Conservation (phyloP, 2,329 filamentous ascomycete genomes). For the Xylaria multiplex region DNA sequence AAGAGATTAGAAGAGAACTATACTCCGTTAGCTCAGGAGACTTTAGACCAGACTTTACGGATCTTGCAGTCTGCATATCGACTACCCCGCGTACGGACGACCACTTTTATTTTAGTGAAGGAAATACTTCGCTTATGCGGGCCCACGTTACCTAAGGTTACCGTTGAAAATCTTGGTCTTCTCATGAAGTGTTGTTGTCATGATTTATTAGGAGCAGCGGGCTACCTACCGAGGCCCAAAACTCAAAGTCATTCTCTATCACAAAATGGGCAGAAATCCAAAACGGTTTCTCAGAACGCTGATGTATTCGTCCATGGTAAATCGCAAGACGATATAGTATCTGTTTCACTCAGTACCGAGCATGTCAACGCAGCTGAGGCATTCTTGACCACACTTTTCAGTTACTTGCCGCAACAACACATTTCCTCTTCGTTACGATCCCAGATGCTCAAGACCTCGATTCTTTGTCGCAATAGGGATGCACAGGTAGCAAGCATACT, state of each 20-base stretch:
- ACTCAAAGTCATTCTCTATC: slow-evolving; percentile 41
- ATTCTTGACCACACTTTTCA: slow-evolving; percentile 72
- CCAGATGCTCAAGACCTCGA: slow-evolving; percentile 82
- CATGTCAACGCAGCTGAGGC: slow-evolving; percentile 66
- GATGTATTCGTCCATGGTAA: slow-evolving; percentile 73
- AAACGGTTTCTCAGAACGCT: slow-evolving; percentile 67
- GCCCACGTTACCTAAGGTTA: slow-evolving; percentile 71
- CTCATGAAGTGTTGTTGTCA: slow-evolving; percentile 76
- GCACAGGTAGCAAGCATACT: slow-evolving; percentile 85
- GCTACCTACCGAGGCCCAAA: slow-evolving; percentile 57
- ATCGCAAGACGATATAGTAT: slow-evolving; percentile 46
- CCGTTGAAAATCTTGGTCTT: slow-evolving; percentile 69
- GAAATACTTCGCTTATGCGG: slow-evolving; percentile 71
- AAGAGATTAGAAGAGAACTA: slow-evolving; percentile 67
- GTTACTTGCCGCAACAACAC: slow-evolving; percentile 70
- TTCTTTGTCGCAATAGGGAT: slow-evolving; percentile 73
- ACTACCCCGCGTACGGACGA: slow-evolving; percentile 64
- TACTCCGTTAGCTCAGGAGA: slow-evolving; percentile 68
- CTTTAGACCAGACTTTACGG: slow-evolving; percentile 77
- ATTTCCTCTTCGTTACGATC: slow-evolving; percentile 77
- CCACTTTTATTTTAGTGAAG: slow-evolving; percentile 68
- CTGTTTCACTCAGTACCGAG: slow-evolving; percentile 52
- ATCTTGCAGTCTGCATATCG: slow-evolving; percentile 71
- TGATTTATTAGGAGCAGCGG: slow-evolving; percentile 71
- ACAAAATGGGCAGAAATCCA: slow-evolving; percentile 56